Conservation (phyloP, 441 rosid species). For the Adansonia grandidieri region DNA sequence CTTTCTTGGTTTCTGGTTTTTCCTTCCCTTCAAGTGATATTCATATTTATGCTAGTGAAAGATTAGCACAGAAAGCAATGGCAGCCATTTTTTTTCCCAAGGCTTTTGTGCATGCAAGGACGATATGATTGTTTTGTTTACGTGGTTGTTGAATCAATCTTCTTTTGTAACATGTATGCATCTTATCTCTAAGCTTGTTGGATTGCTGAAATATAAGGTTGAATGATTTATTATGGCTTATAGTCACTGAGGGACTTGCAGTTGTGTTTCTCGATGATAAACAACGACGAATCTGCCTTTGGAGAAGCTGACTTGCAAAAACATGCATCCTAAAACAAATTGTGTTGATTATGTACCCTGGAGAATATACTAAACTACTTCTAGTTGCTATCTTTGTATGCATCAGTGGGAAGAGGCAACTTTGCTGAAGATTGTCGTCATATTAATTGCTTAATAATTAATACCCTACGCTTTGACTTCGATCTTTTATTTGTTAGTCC, state of each 20-base stretch:
- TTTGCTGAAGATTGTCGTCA: not conserved
- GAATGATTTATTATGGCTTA: not conserved
- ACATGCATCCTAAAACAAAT: not conserved
- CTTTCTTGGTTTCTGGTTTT: not conserved
- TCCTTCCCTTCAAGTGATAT: not conserved
- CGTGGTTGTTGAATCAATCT: not conserved
- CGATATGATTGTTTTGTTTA: not conserved
- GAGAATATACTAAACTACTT: not conserved
- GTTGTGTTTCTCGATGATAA: not conserved
- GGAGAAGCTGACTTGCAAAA: not conserved
- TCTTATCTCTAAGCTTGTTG: slow-evolving; percentile 4
- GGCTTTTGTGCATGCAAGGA: slow-evolving; percentile 6
- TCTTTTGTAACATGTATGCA: slow-evolving; percentile 4
- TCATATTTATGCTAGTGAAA: slow-evolving; percentile 29
- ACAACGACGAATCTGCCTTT: not conserved
- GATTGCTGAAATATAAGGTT: not conserved
- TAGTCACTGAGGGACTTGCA: not conserved
- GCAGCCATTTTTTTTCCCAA: not conserved
- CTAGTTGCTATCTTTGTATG: not conserved
- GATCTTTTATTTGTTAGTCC: not conserved
- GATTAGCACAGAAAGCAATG: not conserved
- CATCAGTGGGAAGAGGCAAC: not conserved
- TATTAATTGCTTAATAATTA: not conserved
- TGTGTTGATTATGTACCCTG: not conserved
- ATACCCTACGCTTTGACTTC: not conserved